Conservation (phyloP, 495 filamentous ascomycete genomes). For the Penicillium mononematosum region DNA sequence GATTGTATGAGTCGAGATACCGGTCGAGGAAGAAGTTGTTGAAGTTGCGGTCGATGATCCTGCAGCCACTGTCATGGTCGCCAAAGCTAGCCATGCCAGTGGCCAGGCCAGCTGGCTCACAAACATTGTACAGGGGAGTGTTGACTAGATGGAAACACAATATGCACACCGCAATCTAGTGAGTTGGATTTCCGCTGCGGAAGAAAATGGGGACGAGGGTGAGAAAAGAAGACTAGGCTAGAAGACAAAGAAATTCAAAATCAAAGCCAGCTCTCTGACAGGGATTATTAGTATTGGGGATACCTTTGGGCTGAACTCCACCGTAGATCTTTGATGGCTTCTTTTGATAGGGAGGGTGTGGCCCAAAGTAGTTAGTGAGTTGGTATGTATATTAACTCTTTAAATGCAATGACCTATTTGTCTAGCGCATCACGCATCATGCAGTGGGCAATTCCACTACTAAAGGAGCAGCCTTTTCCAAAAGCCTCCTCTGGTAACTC, state of each 20-base stretch:
- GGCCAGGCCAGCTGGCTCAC: slow-evolving; percentile 6
- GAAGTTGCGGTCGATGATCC: slow-evolving; percentile 4
- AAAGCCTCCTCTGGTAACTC: no score
- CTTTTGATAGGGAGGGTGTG: neutral
- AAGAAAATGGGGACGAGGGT: neutral
- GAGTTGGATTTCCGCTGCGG: neutral
- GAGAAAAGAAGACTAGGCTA: slow-evolving; percentile 1
- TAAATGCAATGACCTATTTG: no score
- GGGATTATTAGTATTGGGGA: neutral
- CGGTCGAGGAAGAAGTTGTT: slow-evolving; percentile 17
- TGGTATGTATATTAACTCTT: no score
- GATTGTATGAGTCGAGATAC: slow-evolving; percentile 45
- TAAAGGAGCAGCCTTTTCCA: no score
- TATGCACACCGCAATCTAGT: neutral
- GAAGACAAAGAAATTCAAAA: slow-evolving; percentile 9
- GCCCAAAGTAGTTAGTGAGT: neutral
- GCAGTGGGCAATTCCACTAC: no score
- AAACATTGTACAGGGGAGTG: slow-evolving; percentile 8
- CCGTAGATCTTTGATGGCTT: neutral
- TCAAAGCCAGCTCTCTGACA: neutral
- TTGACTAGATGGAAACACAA: neutral
- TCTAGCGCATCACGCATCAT: no score
- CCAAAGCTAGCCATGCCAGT: slow-evolving; percentile 11
- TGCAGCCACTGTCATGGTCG: slow-evolving; percentile 8
- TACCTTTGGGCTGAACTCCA: slow-evolving; percentile 1